Evolutionary conservation across 768 basidiomycete species (phyloP).

Genomic region (Termitomyces bulborhizus): DNA sequence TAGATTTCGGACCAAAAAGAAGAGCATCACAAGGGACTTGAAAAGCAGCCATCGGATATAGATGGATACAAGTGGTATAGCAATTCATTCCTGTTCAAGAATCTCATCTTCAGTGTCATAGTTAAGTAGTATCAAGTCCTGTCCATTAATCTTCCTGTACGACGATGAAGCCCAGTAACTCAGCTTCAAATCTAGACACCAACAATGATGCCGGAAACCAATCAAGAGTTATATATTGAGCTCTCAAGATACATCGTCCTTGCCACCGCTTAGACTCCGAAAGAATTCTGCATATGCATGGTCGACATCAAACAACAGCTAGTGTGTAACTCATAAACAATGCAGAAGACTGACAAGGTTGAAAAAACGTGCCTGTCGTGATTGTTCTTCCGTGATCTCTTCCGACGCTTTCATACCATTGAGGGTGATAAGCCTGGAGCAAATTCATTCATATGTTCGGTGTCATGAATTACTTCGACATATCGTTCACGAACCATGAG

Average conservation of each 20-base stretch:
- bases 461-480: neutral
- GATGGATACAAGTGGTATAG: too few relatives aligned
- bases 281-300: constrained; percentile 95
- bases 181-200: too few relatives aligned
- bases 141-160: too few relatives aligned
- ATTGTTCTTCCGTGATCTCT: constrained; percentile 93
- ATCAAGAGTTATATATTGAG: too few relatives aligned
- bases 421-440: constrained; percentile 81
- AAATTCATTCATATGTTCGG: neutral
- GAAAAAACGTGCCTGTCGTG: constrained; percentile 64
- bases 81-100: too few relatives aligned
- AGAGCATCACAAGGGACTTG: too few relatives aligned
- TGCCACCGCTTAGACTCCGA: constrained; percentile 55
- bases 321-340: neutral
- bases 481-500: constrained; percentile 61
- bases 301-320: constrained; percentile 96
- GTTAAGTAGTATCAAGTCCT: too few relatives aligned
- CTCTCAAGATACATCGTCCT: constrained; percentile 23
- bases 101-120: too few relatives aligned
- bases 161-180: too few relatives aligned
- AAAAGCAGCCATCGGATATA: too few relatives aligned
- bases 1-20: too few relatives aligned
- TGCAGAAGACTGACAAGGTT: neutral
- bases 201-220: too few relatives aligned
- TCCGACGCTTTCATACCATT: constrained; percentile 98